These are phyloP conservation scores for Plasmodium reichenowi DNA, from an alignment of 169 alveolate species.

Conservation along the genomic window DNA sequence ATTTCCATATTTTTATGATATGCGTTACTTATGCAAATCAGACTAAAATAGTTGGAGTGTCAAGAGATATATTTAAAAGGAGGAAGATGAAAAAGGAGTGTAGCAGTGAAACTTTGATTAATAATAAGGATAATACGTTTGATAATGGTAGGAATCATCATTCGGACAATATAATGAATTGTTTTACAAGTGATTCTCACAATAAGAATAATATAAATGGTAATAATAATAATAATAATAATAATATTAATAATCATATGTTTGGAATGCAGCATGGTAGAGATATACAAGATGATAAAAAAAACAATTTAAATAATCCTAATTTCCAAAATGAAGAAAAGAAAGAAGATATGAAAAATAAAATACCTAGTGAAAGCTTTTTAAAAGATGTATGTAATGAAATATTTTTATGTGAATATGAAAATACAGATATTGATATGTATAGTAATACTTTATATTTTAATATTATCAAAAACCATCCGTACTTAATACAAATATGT, in stretches of 20 bases:
- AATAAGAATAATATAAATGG: too few species aligned
- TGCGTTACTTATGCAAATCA: slow-evolving; percentile 55
- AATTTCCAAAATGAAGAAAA: neutral
- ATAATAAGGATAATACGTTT: neutral
- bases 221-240: too few species aligned
- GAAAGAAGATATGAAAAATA: neutral
- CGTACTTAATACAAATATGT: slow-evolving; percentile 48
- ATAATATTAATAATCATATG: too few species aligned
- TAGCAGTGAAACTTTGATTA: neutral
- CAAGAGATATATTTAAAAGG: slow-evolving; percentile 11
- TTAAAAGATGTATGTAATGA: slow-evolving; percentile 15
- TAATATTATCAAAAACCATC: slow-evolving; percentile 32
- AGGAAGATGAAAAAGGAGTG: neutral
- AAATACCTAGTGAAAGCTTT: too few species aligned
- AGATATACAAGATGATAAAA: neutral
- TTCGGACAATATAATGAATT: too few species aligned
- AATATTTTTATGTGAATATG: slow-evolving; percentile 54
- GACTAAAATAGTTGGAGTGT: slow-evolving; percentile 69
- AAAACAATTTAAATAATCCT: neutral
- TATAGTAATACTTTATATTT: slow-evolving; percentile 27
- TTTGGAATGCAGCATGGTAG: too few species aligned
- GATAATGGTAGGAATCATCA: too few species aligned
- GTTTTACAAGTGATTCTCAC: too few species aligned
- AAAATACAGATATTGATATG: slow-evolving; percentile 44
- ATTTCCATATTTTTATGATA: slow-evolving; percentile 64